Conservation (phyloP, 139 green algal species). For the Chlamydomonas sp. region DNA sequence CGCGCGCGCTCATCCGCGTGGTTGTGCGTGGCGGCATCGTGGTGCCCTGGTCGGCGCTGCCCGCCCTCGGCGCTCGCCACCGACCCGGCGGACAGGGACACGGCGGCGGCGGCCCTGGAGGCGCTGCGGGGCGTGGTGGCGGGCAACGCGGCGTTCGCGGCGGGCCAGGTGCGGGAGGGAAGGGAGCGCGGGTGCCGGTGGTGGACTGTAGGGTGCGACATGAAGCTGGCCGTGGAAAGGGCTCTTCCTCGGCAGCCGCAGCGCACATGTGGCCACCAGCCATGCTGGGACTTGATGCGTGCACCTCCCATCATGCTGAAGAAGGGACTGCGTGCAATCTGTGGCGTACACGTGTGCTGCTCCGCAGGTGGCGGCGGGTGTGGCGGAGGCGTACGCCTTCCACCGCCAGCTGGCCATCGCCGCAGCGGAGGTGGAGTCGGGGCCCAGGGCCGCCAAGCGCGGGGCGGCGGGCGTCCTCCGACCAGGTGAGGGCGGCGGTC, state of each 20-base stretch:
- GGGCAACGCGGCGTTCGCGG: conserved; percentile 36
- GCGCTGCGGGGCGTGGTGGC: conserved; percentile 14
- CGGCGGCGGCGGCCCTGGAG: conserved; percentile 32
- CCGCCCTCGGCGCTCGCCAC: conserved; percentile 68
- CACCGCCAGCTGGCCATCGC: conserved; percentile 44
- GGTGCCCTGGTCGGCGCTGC: conserved; percentile 74
- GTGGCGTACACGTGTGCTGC: background rate
- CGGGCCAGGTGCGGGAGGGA: conserved; percentile 13
- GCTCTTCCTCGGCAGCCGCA: too few species aligned
- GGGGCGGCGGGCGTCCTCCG: too few species aligned
- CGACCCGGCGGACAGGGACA: conserved; percentile 56
- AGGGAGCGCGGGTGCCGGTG: too few species aligned
- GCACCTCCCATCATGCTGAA: too few species aligned
- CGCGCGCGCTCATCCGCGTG: conserved; percentile 77
- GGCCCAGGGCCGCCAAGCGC: too few species aligned
- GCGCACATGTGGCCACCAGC: too few species aligned
- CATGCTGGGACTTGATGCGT: too few species aligned
- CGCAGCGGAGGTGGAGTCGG: background rate
- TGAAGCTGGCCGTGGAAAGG: too few species aligned
- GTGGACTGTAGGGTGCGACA: too few species aligned
- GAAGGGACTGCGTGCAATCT: background rate
- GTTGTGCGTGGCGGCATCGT: conserved; percentile 78
- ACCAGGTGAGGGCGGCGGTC: too few species aligned
- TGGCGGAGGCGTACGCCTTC: conserved; percentile 61
- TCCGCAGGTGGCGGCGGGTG: conserved; percentile 30